A percentile compares a stretch with the other conserved stretches of the same genome.
Conservation (phyloP, 345 rosid genomes). For the Turnera subulata region DNA sequence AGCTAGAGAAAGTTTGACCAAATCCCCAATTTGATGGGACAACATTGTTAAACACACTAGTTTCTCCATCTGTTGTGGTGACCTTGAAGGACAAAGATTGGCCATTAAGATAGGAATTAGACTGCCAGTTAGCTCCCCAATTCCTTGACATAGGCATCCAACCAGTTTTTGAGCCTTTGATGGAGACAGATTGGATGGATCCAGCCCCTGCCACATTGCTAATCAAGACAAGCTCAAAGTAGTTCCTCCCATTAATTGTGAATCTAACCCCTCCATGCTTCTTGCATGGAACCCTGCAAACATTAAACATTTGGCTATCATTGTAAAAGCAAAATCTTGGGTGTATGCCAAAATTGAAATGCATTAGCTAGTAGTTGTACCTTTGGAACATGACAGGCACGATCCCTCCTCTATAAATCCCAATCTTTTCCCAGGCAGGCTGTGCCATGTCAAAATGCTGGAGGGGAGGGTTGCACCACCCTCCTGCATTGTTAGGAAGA, state of each 20-base stretch:
- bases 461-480: constrained; percentile 98
- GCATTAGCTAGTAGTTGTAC: constrained; percentile 32
- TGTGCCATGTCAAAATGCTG: constrained; percentile 95
- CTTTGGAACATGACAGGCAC: constrained; percentile 79
- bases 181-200: constrained; percentile 53
- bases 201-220: constrained; percentile 78
- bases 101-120: constrained; percentile 70
- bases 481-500: constrained; percentile 66
- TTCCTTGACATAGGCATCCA: constrained; percentile 89
- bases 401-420: constrained; percentile 76
- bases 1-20: constrained; percentile 31
- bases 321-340: no score
- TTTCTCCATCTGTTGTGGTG: constrained; percentile 65
- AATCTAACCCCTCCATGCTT: constrained; percentile 87
- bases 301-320: background rate
- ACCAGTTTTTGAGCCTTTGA: constrained; percentile 70
- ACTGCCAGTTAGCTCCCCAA: constrained; percentile 98
- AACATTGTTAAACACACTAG: constrained; percentile 37
- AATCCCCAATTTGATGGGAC: constrained; percentile 70
- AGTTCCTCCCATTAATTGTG: constrained; percentile 72
- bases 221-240: constrained; percentile 76
- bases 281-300: constrained; percentile 73
- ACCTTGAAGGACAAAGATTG: constrained; percentile 75
- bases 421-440: constrained; percentile 92
- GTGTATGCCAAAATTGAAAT: no score